Evolutionary conservation across 1,284 basidiomycete species (phyloP), one percentile per base, ranked within the genome.

Genomic region (Leccinum pallidistipes): DNA sequence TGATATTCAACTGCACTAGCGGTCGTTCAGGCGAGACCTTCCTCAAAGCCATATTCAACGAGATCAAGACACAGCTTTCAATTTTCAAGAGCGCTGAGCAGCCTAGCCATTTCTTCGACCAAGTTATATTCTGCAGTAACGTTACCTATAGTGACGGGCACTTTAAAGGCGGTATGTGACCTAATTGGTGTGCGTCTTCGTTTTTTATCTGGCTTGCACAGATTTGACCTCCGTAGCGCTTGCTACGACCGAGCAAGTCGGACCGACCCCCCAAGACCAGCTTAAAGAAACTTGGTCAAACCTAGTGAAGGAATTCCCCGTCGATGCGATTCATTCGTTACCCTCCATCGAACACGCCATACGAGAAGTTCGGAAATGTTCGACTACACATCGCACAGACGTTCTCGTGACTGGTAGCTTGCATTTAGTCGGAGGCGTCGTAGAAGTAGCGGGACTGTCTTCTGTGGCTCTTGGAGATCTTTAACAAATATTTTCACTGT

Each of bases 1-100:
- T 99, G 52, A 84, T 99, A 38, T 99, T 99, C 81, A 99, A 99
- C 77, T 98, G 95, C 78, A 98, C 97, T 3, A 89, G 85, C 59
- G 97, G 95, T 7, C 87, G 97, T 34, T 91, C 92, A 6, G 95
- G 91, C 2, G 76, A 83, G 53, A 77, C 80, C 0, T 90, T 99
- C 71, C 80, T 99, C 18, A 77, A 76, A 3, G 77, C 85, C 0
- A 81, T 98, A 10, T 74, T 87, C 36, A 72, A 77, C 2, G 81
- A 78, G 45, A 78, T 80, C 32, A 75, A 76, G n/a, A 68, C 71
- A 5, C 86, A 83, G 61, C 77, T 89, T 38, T 68, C 78, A 64
- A 64, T 75, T 32, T 71, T 83, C 62, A 67, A 73, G 45, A 72
- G 75, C 53, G 57, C 71, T 31, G 80, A 83, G 56, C 69, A 74